phyloP scores from a whole-genome alignment of 805 yeast genomes.

The Yamadazyma kitorensis region DNA sequence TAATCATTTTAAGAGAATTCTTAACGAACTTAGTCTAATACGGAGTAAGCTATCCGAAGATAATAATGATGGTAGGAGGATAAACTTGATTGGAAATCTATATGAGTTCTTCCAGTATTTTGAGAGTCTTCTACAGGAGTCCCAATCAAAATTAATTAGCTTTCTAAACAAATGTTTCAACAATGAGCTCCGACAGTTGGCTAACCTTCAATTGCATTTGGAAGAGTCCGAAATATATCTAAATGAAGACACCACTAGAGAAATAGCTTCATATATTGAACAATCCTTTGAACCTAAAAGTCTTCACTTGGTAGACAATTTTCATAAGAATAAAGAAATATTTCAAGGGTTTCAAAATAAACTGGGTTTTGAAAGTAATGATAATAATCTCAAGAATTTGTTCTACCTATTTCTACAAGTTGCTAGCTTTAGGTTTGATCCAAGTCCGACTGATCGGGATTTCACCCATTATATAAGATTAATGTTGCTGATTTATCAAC shows the following conservation, averaged over 20 bases:
- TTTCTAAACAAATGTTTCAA: slow-evolving; percentile 12
- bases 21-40: background rate
- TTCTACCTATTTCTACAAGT: slow-evolving; percentile 13
- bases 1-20: slow-evolving; percentile 1
- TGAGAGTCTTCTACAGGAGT: background rate
- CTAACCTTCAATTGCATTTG: slow-evolving; percentile 10
- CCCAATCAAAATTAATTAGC: slow-evolving; percentile 2
- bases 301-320: background rate
- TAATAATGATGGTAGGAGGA: too few relatives aligned
- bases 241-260: background rate
- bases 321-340: background rate
- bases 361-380: slow-evolving; percentile 10
- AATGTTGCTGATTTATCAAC: slow-evolving; percentile 7
- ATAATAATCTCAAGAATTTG: slow-evolving; percentile 7
- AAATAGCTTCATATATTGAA: background rate
- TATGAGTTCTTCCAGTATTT: slow-evolving; percentile 1
- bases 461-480: slow-evolving; percentile 3
- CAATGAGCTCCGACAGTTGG: slow-evolving; percentile 11
- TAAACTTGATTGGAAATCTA: too few relatives aligned
- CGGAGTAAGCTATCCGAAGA: background rate
- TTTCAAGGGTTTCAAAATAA: slow-evolving; percentile 10
- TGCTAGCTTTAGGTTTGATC: slow-evolving; percentile 1
- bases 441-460: slow-evolving; percentile 11
- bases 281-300: background rate
- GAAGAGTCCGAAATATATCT: slow-evolving; percentile 9